Percentiles rank a stretch among this genome's conserved stretches.
phyloP scores from a whole-genome alignment of 345 rosid genomes.

The Rhodamnia rubescens region DNA sequence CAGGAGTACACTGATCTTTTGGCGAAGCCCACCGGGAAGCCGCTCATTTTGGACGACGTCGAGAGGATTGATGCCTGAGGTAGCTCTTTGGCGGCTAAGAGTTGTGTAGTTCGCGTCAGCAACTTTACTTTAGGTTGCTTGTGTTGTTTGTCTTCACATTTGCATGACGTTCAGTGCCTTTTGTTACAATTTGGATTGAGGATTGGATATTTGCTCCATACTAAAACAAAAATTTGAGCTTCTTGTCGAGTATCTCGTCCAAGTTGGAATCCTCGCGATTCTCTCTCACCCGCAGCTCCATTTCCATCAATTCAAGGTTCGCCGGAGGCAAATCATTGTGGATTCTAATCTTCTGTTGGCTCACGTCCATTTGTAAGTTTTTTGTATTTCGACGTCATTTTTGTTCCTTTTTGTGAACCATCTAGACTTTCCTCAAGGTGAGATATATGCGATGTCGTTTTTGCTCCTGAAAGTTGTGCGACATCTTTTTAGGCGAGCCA shows the following conservation, averaged over 20 bases:
- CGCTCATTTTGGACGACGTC: neutral
- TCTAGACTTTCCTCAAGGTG: too few species aligned
- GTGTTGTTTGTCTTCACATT: neutral
- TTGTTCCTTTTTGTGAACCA: too few species aligned
- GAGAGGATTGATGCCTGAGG: neutral
- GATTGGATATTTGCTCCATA: neutral
- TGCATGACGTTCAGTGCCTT: neutral
- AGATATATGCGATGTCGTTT: too few species aligned
- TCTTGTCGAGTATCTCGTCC: neutral
- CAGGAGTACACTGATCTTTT: slow-evolving; percentile 50
- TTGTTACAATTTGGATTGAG: neutral
- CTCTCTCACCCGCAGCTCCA: too few species aligned
- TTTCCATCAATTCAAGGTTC: too few species aligned
- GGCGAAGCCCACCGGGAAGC: slow-evolving; percentile 23
- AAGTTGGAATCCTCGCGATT: too few species aligned
- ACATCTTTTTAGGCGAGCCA: too few species aligned
- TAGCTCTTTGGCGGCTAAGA: neutral
- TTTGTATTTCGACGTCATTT: too few species aligned
- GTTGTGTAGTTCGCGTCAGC: neutral
- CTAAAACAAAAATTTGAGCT: neutral
- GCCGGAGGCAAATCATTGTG: too few species aligned
- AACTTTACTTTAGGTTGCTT: neutral
- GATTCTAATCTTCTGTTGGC: too few species aligned
- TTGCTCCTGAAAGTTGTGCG: too few species aligned
- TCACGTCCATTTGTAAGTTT: too few species aligned